A percentile compares a stretch with the other conserved stretches of the same genome.
phyloP scores from a whole-genome alignment of 768 basidiomycete species.

The Artomyces pyxidatus region DNA sequence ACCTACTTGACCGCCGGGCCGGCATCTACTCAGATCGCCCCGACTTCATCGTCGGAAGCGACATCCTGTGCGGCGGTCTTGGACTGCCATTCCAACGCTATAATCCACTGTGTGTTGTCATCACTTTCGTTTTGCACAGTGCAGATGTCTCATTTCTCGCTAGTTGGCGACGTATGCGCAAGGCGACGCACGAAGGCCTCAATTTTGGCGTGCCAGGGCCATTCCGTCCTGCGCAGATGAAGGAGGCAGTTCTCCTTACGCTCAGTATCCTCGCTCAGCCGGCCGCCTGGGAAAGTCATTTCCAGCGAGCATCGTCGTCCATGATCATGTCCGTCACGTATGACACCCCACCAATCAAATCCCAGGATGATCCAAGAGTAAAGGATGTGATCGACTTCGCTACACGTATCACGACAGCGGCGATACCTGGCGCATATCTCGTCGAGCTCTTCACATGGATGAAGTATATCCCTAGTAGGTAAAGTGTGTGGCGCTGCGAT shows the following conservation, averaged over 20 bases:
- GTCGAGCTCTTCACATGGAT: conserved; percentile 19
- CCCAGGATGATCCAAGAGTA: neutral
- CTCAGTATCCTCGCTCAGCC: neutral
- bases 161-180: neutral
- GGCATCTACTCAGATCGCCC: neutral
- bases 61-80: neutral
- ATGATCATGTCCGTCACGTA: conserved; percentile 1
- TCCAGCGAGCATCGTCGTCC: conserved; percentile 3
- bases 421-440: conserved; percentile 13
- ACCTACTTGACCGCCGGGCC: neutral
- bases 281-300: neutral
- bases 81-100: neutral
- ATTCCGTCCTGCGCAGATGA: neutral
- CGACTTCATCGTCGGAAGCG: neutral
- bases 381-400: neutral
- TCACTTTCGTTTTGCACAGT: no score
- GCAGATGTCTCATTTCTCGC: no score
- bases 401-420: neutral
- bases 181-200: neutral
- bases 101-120: no score
- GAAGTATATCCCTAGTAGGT: conserved; percentile 8
- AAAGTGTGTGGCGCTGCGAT: neutral
- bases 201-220: neutral
- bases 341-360: conserved; percentile 2
- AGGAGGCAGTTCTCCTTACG: neutral